Evolutionary conservation across 305 asterid genomes (phyloP).

Genomic region (Fraxinus platypoda): DNA sequence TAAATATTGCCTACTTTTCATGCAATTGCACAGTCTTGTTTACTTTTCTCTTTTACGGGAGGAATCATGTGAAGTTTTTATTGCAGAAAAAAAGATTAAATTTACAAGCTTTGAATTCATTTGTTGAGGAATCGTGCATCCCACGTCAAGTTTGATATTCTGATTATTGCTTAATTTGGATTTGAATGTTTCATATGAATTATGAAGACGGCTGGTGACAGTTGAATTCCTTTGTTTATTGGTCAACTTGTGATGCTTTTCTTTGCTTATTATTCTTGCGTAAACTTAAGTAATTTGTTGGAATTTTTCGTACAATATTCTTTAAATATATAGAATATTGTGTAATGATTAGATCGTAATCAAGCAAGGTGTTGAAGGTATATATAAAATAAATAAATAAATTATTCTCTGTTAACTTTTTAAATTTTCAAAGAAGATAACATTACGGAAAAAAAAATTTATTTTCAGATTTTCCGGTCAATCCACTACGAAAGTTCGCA

Average conservation of each 20-base stretch:
- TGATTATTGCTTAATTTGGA: not conserved
- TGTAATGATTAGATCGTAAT: not conserved
- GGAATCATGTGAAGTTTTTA: not conserved
- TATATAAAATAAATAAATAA: too few relatives aligned
- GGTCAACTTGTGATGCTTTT: constrained; percentile 22
- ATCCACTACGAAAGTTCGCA: not conserved
- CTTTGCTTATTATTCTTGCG: not conserved
- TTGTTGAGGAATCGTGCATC: constrained; percentile 35
- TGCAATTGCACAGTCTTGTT: not conserved
- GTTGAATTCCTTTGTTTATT: constrained; percentile 25
- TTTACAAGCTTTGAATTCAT: not conserved
- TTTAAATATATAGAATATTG: not conserved
- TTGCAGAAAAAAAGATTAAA: not conserved
- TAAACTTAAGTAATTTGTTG: not conserved
- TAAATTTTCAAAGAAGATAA: not conserved
- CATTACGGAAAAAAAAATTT: not conserved
- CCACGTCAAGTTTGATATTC: constrained; percentile 20
- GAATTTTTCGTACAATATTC: not conserved
- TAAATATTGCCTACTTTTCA: not conserved
- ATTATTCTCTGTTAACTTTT: not conserved
- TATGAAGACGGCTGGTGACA: constrained; percentile 13
- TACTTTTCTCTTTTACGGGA: not conserved
- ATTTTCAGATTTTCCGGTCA: not conserved
- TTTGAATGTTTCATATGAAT: constrained; percentile 10
- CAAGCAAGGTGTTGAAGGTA: not conserved